These are phyloP conservation scores for Claviceps monticola DNA, from an alignment of 2,329 filamentous ascomycete genomes.

Conservation along the genomic window DNA sequence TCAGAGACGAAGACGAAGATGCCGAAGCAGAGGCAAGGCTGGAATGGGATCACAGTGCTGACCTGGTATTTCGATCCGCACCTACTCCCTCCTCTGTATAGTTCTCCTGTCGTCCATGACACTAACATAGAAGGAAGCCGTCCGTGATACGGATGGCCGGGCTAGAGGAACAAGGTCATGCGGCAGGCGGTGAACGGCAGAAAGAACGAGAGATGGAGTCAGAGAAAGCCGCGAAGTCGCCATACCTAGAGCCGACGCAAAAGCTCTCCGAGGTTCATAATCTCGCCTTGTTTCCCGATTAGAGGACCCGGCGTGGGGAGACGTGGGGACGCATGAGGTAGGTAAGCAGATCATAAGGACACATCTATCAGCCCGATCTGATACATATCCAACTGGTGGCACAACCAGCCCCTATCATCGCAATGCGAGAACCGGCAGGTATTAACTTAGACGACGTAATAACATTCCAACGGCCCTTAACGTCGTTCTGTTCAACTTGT, in stretches of 20 bases:
- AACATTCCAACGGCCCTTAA: slow-evolving; percentile 55
- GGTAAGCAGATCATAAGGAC: neutral
- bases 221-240: slow-evolving; percentile 14
- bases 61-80: slow-evolving; percentile 35
- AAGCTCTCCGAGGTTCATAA: slow-evolving; percentile 51
- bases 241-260: slow-evolving; percentile 55
- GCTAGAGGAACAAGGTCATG: slow-evolving; percentile 16
- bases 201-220: slow-evolving; percentile 9
- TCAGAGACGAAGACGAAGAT: slow-evolving; percentile 44
- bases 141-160: slow-evolving; percentile 30
- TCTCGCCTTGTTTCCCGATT: slow-evolving; percentile 29
- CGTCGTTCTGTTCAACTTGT: slow-evolving; percentile 46
- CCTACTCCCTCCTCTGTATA: neutral
- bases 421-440: slow-evolving; percentile 36
- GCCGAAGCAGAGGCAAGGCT: slow-evolving; percentile 53
- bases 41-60: slow-evolving; percentile 59
- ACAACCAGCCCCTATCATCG: slow-evolving; percentile 66
- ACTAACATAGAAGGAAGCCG: slow-evolving; percentile 27
- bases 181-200: slow-evolving; percentile 9
- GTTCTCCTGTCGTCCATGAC: slow-evolving; percentile 3
- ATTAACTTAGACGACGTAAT: slow-evolving; percentile 46
- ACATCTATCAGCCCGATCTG: slow-evolving; percentile 6
- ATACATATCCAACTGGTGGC: slow-evolving; percentile 73
- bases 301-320: neutral
- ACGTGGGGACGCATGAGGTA: neutral